These are phyloP conservation scores for Haematococcus lacustris DNA, from an alignment of 139 green algal species.

Conservation along the genomic window DNA sequence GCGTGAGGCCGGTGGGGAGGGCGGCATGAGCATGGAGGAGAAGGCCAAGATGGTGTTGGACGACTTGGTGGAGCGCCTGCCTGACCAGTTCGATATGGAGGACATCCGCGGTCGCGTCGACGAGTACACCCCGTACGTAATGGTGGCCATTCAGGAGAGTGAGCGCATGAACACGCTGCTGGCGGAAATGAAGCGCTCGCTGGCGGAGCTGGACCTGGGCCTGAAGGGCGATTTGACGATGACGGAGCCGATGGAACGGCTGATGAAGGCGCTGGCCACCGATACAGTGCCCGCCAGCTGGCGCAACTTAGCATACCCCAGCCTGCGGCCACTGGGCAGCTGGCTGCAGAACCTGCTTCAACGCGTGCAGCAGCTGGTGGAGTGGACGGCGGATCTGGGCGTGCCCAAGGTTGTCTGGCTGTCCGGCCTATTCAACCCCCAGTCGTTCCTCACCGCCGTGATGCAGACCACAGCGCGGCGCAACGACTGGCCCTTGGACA, in stretches of 20 bases:
- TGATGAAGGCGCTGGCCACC: conserved; percentile 63
- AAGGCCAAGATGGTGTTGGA: conserved; percentile 80
- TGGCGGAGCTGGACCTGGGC: conserved; percentile 84
- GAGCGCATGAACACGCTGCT: conserved; percentile 87
- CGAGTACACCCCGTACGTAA: conserved; percentile 76
- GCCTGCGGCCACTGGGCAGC: conserved; percentile 59
- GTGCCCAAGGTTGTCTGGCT: conserved; percentile 81
- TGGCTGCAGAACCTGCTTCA: conserved; percentile 70
- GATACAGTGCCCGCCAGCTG: conserved; percentile 67
- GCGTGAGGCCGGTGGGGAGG: conserved; percentile 54
- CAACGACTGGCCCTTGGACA: conserved; percentile 87
- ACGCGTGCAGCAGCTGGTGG: conserved; percentile 66
- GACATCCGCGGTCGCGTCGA: conserved; percentile 71
- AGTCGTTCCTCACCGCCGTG: conserved; percentile 90
- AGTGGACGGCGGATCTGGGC: conserved; percentile 74
- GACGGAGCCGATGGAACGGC: conserved; percentile 76
- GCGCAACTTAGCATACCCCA: conserved; percentile 75
- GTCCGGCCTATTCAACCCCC: conserved; percentile 85
- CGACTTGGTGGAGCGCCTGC: conserved; percentile 69
- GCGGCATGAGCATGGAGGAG: conserved; percentile 66
- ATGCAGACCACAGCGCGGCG: conserved; percentile 85
- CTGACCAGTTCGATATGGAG: conserved; percentile 57
- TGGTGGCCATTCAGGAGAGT: conserved; percentile 85
- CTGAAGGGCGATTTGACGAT: conserved; percentile 89
- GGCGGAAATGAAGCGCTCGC: conserved; percentile 65